Evolutionary conservation across 441 rosid genomes (phyloP), one percentile per base, ranked within the genome.

Genomic region (Pelargonium fulgidum): DNA sequence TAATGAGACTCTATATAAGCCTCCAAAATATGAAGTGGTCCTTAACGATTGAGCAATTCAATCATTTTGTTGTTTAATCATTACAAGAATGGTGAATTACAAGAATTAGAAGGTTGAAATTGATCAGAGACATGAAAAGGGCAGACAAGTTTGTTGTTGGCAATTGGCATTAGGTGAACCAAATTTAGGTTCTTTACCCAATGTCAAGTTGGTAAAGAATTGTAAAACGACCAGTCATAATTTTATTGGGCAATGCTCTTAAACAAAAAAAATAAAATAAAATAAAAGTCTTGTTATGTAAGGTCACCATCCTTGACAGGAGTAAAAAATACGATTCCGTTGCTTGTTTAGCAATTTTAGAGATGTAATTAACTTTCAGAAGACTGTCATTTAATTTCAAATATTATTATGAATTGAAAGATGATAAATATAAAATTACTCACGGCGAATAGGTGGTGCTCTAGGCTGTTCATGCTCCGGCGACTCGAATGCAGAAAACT

Each of bases 391-490:
- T 54, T 16, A 54, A 54, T 56, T 17, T 11, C 58, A 36, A n/a
- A 20, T 33, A 39, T 24, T 20, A 1, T 44, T 58, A 16, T n/a
- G 14, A 10, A 13, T n/a, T 54, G 62, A 58, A 58, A 19, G 66
- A 75, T 22, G 59, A 33, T 1, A 20, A 8, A 11, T 42, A 10
- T 65, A 44, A 69, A 68, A 13, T 39, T 14, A 54, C 89, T 83
- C 62, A 93, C 98, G 90, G 71, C 89, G 93, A 74, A 86, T 81
- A 41, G 94, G 89, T 41, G 96, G 89, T 81, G 85, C 74, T 79
- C 88, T 80, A 16, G 93, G 90, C 39, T 87, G 71, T 67, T 88
- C 88, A 7, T 80, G 75, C 71, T 85, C 89, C 4, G 78, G 76
- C 45, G 85, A 68, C 68, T 86, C 86, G 2, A 82, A 76, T 20